phyloP scores from a whole-genome alignment of 2,329 filamentous ascomycete species.

The Didymellaceae sp. region DNA sequence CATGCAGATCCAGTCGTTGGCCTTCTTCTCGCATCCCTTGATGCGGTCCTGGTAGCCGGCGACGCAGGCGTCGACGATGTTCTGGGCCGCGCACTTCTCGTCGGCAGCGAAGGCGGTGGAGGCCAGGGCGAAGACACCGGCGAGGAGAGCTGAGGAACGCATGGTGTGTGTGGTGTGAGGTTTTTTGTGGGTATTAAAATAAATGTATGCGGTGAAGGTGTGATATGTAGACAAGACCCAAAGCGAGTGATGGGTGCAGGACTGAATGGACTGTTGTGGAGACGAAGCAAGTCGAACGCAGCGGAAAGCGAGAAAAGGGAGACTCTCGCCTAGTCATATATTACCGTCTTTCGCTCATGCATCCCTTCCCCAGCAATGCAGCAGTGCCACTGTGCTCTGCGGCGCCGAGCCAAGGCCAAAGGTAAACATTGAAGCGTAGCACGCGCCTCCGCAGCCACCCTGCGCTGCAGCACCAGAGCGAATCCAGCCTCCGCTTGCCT shows the following conservation, averaged over 20 bases:
- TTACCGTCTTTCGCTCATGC: too few relatives aligned
- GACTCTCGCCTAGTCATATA: not conserved
- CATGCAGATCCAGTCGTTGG: slow-evolving; percentile 63
- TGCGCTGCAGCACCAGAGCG: not conserved
- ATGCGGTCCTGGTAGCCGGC: slow-evolving; percentile 51
- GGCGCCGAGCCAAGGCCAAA: not conserved
- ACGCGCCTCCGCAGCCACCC: slow-evolving; percentile 3
- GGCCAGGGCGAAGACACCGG: slow-evolving; percentile 34
- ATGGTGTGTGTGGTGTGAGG: slow-evolving; percentile 28
- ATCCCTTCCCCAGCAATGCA: not conserved
- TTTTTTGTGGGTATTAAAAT: not conserved
- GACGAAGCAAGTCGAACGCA: not conserved
- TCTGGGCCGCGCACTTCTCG: slow-evolving; percentile 42
- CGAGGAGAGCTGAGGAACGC: slow-evolving; percentile 43
- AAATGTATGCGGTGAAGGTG: not conserved
- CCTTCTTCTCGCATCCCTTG: slow-evolving; percentile 47
- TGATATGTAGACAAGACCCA: not conserved
- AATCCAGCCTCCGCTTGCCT: slow-evolving; percentile 6
- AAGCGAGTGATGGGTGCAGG: slow-evolving; percentile 6
- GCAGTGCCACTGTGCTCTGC: not conserved
- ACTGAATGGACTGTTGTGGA: not conserved
- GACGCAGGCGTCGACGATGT: slow-evolving; percentile 60
- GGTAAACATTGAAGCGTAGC: slow-evolving; percentile 9
- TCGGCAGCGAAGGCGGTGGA: slow-evolving; percentile 48
- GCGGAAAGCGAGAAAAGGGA: slow-evolving; percentile 3